Base-by-base conservation (phyloP, 1,139 yeast genomes). In the Citeromyces hawaiiensis region DNA sequence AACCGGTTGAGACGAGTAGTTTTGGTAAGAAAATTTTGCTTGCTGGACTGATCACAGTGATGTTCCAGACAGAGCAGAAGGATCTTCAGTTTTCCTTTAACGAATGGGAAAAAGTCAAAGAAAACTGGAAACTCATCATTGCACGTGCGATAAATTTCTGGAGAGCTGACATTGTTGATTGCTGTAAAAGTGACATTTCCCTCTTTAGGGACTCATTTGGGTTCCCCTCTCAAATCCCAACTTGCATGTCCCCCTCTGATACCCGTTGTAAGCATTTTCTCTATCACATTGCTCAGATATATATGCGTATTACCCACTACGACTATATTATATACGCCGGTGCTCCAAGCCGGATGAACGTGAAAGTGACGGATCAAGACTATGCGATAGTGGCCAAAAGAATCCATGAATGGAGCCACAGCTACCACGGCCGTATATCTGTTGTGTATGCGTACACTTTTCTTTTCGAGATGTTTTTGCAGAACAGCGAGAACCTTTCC, bases 271-370 rank as follows among this genome's bases (percentile, higher is more conserved):
- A 70, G 43, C 62, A 66, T 39, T 71, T 79, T 0, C 69, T 73
- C 44, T 78, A 76, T 53, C 87, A 80, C 49, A 63, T 82, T 51
- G 75, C 85, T 0, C 88, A 81, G 48, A 71, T 82, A 11, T 67
- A 74, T 6, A 68, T 83, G 39, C 59, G 78, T 40, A 65, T 81
- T 18, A 72, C 77, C 43, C 83, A 81, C 43, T 76, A 78, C 52
- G 94, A 83, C 54, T 72, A 78, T 44, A 82, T 83, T 41, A 76
- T 81, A 7, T 81, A 65, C 52, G 79, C 88, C 5, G 94, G 94
- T 1, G 80, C 85, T 0, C 88, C 91, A 0, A 72, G 76, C 42
- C 69, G 83, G 46, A 77, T 80, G 73, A 83, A 83, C 53, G 88
- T 80, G 19, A 68, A 66, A 36, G 77, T 83, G 2, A 69, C 74